These are phyloP conservation scores for Sarocladium oryzae DNA, from an alignment of 2,329 filamentous ascomycete species.

Conservation along the genomic window DNA sequence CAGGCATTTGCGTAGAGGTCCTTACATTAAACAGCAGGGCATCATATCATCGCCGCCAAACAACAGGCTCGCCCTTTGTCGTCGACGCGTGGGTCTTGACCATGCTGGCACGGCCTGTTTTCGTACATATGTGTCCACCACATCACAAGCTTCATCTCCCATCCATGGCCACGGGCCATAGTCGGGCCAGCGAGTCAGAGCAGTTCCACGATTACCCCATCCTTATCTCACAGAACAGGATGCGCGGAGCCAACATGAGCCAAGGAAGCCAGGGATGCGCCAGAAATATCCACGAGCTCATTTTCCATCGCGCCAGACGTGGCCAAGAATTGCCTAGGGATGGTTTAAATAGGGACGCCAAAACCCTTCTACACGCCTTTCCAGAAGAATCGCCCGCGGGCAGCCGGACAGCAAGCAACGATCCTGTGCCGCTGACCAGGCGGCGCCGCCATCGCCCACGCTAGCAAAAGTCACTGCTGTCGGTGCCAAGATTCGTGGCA, in stretches of 20 bases:
- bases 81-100: not conserved
- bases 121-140: not conserved
- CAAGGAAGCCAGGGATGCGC: not conserved
- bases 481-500: slow-evolving; percentile 5
- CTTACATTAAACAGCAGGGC: not conserved
- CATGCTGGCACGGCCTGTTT: not conserved
- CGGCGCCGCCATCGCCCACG: not conserved
- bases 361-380: slow-evolving; percentile 4
- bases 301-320: not conserved
- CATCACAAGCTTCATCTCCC: not conserved
- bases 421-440: slow-evolving; percentile 6
- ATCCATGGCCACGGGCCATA: not conserved
- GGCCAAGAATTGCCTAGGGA: not conserved
- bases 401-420: not conserved
- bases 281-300: not conserved
- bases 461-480: slow-evolving; percentile 5
- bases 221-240: not conserved
- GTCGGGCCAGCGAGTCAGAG: not conserved
- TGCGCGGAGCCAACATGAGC: not conserved
- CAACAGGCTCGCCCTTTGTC: not conserved
- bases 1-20: not conserved
- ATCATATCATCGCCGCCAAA: not conserved
- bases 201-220: not conserved
- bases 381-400: slow-evolving; percentile 1
- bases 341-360: not conserved